phyloP scores from a whole-genome alignment of 306 rosid genomes.

The Begonia masoniana region DNA sequence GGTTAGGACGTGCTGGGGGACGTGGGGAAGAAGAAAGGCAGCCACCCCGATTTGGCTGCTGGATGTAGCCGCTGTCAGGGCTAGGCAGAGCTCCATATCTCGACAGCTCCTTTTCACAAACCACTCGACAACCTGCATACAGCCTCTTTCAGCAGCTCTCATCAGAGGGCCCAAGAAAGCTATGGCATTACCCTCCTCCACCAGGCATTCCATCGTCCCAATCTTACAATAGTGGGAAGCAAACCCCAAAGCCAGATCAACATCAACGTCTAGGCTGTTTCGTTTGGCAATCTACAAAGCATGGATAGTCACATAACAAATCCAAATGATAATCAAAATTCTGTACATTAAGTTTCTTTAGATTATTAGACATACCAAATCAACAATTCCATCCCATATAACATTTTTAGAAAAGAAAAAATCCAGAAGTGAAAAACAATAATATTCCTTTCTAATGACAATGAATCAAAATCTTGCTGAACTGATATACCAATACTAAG shows the following conservation, averaged over 20 bases:
- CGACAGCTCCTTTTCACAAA: constrained; percentile 78
- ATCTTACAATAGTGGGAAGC: constrained; percentile 86
- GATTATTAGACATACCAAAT: too few relatives aligned
- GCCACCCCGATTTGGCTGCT: constrained; percentile 76
- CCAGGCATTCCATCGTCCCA: constrained; percentile 84
- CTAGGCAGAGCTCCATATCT: constrained; percentile 90
- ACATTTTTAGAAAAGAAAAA: too few relatives aligned
- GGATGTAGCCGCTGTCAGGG: constrained; percentile 87
- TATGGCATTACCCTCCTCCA: constrained; percentile 83
- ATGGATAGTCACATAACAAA: constrained; percentile 18
- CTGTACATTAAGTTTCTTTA: too few relatives aligned
- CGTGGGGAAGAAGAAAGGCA: constrained; percentile 69
- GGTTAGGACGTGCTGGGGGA: constrained; percentile 66
- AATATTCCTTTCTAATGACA: too few relatives aligned
- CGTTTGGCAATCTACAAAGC: constrained; percentile 61
- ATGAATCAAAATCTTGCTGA: too few relatives aligned
- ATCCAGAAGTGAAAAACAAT: too few relatives aligned
- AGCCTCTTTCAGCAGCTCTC: constrained; percentile 94
- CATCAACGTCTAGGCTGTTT: constrained; percentile 88
- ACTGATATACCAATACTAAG: too few relatives aligned
- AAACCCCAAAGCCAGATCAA: constrained; percentile 81
- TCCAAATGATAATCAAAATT: neutral
- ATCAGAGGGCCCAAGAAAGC: constrained; percentile 83
- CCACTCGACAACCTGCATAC: constrained; percentile 78
- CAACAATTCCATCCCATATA: too few relatives aligned